Base-by-base conservation (phyloP, 1,139 yeast species). In the Geotrichum restrictum region DNA sequence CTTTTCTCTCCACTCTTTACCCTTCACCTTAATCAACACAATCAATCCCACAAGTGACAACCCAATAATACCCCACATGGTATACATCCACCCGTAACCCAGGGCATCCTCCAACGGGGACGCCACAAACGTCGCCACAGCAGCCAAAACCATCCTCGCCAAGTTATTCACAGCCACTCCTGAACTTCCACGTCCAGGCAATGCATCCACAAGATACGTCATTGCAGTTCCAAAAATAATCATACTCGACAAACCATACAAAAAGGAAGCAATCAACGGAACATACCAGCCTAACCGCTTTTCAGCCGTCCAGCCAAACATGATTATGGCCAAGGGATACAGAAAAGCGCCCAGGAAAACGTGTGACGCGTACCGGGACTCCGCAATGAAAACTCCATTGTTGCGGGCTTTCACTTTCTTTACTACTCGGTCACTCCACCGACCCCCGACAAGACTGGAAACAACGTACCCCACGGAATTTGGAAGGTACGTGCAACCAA, bases 101-200 rank as follows among this genome's bases (percentile, higher is more conserved):
- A 88, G 73, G 11, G 67, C 69, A 4, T 2, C 82, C 82, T 31
- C 65, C 63, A 47, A 81, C 67, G 95, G 95, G 46, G 83, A 89
- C 1, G 85, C 81, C 13, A 83, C 74, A 66, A 88, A 88, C 0
- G 91, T 82, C 5, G 88, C 91, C 2, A 77, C 73, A 0, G 95
- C 88, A 0, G 95, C 95, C 57, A 86, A 71, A 0, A 81, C 71
- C 74, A 82, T 86, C 62, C 96, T 75, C 38, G 84, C 73, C 56
- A 88, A 75, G 63, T 88, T 88, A 63, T 86, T 88, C 53, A 88
- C 68, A 0, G 96, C 95, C 42, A 88, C 88, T 1, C 95, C 96
- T 0, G 95, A 85, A 3, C 95, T 91, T 38, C 96, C 95, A 61
- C 84, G 77, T 0, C 95, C 95, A 0, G 96, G 96, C 49, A 88